phyloP scores from a whole-genome alignment of 1,284 basidiomycete genomes.

The Taiwanofungus camphoratus region DNA sequence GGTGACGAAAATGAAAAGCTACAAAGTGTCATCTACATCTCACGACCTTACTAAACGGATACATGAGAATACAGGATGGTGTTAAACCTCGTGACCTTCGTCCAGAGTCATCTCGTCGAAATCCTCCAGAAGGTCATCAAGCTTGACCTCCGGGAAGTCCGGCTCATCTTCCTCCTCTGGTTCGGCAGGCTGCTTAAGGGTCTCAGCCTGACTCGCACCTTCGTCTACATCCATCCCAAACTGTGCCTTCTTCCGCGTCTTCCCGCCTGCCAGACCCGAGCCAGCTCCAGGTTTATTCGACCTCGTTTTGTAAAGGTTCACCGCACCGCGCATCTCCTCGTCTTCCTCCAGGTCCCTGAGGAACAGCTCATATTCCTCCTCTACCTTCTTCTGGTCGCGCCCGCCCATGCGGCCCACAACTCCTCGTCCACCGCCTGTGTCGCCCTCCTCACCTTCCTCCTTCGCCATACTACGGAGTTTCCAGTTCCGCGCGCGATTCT shows the following conservation, averaged over 20 bases:
- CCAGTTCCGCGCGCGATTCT: constrained; percentile 83
- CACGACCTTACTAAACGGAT: too few relatives aligned
- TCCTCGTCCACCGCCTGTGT: constrained; percentile 70
- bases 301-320: constrained; percentile 85
- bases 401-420: constrained; percentile 89
- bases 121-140: constrained; percentile 90
- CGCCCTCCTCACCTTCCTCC: constrained; percentile 81
- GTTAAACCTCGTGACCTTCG: too few relatives aligned
- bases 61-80: too few relatives aligned
- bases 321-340: constrained; percentile 82
- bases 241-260: constrained; percentile 43
- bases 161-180: constrained; percentile 70
- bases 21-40: too few relatives aligned
- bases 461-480: constrained; percentile 92
- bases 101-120: constrained; percentile 81
- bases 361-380: constrained; percentile 96
- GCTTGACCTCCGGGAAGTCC: constrained; percentile 85
- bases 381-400: constrained; percentile 89
- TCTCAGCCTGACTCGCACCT: constrained; percentile 20
- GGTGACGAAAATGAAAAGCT: too few relatives aligned
- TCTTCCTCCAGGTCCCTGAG: constrained; percentile 95
- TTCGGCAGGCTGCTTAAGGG: constrained; percentile 28
- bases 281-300: constrained; percentile 43
- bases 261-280: constrained; percentile 42
- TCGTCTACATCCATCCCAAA: constrained; percentile 76